phyloP scores from a whole-genome alignment of 352 stramenopile genomes.

The Phytophthora cryptogea region DNA sequence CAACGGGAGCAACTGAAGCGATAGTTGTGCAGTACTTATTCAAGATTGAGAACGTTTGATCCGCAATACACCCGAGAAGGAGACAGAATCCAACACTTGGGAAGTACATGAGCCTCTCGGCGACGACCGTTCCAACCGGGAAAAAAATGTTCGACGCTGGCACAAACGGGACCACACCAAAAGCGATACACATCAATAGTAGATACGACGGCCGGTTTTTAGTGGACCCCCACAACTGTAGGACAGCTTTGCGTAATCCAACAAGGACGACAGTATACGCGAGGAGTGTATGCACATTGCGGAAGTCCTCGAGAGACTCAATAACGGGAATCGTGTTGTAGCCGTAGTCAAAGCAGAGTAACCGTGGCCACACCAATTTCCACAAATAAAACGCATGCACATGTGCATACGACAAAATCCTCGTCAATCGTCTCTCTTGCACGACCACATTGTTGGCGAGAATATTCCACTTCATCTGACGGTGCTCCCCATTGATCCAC shows the following conservation, averaged over 20 bases:
- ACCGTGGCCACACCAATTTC: constrained; percentile 89
- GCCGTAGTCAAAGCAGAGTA: constrained; percentile 92
- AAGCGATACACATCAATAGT: constrained; percentile 60
- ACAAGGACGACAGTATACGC: constrained; percentile 60
- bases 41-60: constrained; percentile 30
- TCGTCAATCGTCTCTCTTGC: constrained; percentile 33
- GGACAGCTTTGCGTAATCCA: constrained; percentile 22
- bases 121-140: constrained; percentile 89
- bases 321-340: constrained; percentile 87
- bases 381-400: constrained; percentile 88
- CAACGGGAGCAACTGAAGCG: not conserved
- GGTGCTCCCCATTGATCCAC: constrained; percentile 68
- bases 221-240: constrained; percentile 18
- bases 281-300: constrained; percentile 61
- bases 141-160: constrained; percentile 92
- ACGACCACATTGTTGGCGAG: constrained; percentile 89
- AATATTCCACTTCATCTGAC: constrained; percentile 79
- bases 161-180: constrained; percentile 88
- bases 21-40: constrained; percentile 18
- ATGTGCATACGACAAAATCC: constrained; percentile 82
- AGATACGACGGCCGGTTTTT: constrained; percentile 31
- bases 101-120: constrained; percentile 92
- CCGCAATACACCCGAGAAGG: constrained; percentile 47
- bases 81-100: constrained; percentile 88
- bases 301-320: constrained; percentile 45